Percentiles rank a stretch among this genome's conserved stretches.
Conservation (phyloP, 192 early-diverging fungal genomes). For the Spinellus fusiger region DNA sequence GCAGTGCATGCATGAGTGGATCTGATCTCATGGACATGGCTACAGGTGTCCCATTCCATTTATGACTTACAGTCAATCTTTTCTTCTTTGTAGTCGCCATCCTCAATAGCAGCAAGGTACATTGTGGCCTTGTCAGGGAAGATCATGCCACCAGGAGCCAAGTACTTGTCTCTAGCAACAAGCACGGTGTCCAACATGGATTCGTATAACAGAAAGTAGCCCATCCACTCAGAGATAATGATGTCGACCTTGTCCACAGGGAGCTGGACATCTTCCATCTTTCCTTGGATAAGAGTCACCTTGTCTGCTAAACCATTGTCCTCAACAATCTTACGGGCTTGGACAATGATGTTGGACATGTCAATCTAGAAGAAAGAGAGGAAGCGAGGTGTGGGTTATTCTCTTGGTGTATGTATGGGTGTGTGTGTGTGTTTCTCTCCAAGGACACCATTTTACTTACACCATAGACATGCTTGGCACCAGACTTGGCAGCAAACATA, state of each 20-base stretch:
- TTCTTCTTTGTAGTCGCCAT: constrained; percentile 72
- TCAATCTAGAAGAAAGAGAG: constrained; percentile 67
- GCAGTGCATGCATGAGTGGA: no score
- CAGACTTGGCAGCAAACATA: constrained; percentile 99
- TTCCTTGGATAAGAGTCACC: constrained; percentile 87
- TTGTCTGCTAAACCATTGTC: constrained; percentile 90
- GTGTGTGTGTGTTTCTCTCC: background rate
- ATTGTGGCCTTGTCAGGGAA: constrained; percentile 84
- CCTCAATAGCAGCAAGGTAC: constrained; percentile 87
- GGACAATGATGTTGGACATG: constrained; percentile 96
- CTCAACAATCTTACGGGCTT: constrained; percentile 88
- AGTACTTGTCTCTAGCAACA: constrained; percentile 90
- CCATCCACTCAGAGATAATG: constrained; percentile 99
- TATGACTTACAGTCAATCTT: constrained; percentile 31
- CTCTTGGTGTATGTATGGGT: background rate
- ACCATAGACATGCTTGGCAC: constrained; percentile 90
- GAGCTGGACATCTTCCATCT: constrained; percentile 94
- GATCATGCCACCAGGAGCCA: constrained; percentile 86
- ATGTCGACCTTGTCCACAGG: constrained; percentile 97
- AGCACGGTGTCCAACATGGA: constrained; percentile 99
- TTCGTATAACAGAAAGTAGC: constrained; percentile 97
- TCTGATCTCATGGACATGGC: no score
- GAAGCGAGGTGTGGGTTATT: background rate
- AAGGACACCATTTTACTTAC: no score
- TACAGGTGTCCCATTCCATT: constrained; percentile 27